These are phyloP conservation scores for Phylloporus sp. DNA, from an alignment of 768 basidiomycete species.

Conservation along the genomic window DNA sequence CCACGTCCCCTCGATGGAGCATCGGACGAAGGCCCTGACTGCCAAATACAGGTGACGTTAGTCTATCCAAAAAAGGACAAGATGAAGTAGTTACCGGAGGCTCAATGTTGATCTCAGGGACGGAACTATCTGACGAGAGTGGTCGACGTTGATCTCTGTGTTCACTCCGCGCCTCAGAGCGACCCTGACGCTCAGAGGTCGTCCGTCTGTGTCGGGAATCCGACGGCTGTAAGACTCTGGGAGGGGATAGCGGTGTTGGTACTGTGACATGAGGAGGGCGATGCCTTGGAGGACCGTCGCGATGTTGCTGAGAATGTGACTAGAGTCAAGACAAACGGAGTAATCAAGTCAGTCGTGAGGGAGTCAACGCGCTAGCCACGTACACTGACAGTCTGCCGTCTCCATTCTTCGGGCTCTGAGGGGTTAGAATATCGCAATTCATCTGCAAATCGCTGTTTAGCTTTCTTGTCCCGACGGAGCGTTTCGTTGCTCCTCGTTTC, in stretches of 20 bases:
- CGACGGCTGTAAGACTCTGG: slow-evolving; percentile 11
- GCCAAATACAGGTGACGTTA: slow-evolving; percentile 11
- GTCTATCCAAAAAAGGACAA: slow-evolving; percentile 6
- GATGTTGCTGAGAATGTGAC: slow-evolving; percentile 17
- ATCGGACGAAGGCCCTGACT: slow-evolving; percentile 31
- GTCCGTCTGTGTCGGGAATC: slow-evolving; percentile 17
- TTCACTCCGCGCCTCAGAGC: slow-evolving; percentile 14
- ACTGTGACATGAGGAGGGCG: slow-evolving; percentile 20
- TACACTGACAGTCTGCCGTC: slow-evolving; percentile 21
- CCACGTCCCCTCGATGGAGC: slow-evolving; percentile 27
- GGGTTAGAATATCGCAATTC: slow-evolving; percentile 34
- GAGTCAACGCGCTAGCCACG: neutral
- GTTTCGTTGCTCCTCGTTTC: slow-evolving; percentile 19
- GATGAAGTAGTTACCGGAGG: slow-evolving; percentile 24
- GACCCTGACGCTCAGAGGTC: slow-evolving; percentile 25
- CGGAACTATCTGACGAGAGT: slow-evolving; percentile 31
- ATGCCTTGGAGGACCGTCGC: slow-evolving; percentile 9
- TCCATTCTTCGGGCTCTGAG: slow-evolving; percentile 28
- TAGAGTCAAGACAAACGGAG: slow-evolving; percentile 2
- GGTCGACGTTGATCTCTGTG: slow-evolving; percentile 21
- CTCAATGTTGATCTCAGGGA: slow-evolving; percentile 31
- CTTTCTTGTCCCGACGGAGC: slow-evolving; percentile 10
- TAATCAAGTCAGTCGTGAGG: neutral
- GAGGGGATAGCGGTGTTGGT: slow-evolving; percentile 27
- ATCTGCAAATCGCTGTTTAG: slow-evolving; percentile 31